phyloP scores from a whole-genome alignment of 2,329 filamentous ascomycete genomes.

The Penicillium sp. region DNA sequence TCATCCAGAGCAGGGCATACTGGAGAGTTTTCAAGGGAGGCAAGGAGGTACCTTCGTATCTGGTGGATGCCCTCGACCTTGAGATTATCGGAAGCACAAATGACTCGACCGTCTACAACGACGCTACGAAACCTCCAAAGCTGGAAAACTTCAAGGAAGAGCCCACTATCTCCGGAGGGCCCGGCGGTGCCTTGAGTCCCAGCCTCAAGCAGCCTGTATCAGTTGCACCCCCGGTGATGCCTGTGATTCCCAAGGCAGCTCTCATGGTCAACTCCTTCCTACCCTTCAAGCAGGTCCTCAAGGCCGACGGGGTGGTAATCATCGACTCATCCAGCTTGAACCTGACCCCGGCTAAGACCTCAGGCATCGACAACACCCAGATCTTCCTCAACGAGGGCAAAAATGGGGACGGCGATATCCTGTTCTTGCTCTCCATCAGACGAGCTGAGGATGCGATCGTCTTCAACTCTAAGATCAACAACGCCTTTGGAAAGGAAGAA shows the following conservation, averaged over 20 bases:
- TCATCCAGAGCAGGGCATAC: slow-evolving; percentile 2
- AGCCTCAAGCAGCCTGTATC: slow-evolving; percentile 6
- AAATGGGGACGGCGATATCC: background rate
- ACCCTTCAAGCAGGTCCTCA: slow-evolving; percentile 4
- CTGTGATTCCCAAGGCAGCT: slow-evolving; percentile 1
- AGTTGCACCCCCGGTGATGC: background rate
- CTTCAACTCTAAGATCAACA: slow-evolving; percentile 5
- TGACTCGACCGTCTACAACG: slow-evolving; percentile 7
- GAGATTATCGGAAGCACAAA: slow-evolving; percentile 10
- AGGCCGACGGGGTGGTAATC: slow-evolving; percentile 6
- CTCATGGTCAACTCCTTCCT: background rate
- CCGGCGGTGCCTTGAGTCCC: slow-evolving; percentile 6
- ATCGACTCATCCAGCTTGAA: slow-evolving; percentile 6
- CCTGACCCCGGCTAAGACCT: background rate
- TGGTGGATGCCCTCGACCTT: slow-evolving; percentile 25
- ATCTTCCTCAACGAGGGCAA: slow-evolving; percentile 1
- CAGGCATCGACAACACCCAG: slow-evolving; percentile 8
- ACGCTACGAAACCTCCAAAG: slow-evolving; percentile 4
- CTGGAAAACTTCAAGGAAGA: slow-evolving; percentile 11
- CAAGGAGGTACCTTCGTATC: slow-evolving; percentile 1
- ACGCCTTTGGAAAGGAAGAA: slow-evolving; percentile 6
- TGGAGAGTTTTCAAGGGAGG: slow-evolving; percentile 6
- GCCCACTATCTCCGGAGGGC: slow-evolving; percentile 8
- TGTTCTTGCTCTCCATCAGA: slow-evolving; percentile 10
- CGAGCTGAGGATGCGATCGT: slow-evolving; percentile 8